Evolutionary conservation across 1,139 yeast genomes (phyloP).

Genomic region (Insectozyma bohioensis): DNA sequence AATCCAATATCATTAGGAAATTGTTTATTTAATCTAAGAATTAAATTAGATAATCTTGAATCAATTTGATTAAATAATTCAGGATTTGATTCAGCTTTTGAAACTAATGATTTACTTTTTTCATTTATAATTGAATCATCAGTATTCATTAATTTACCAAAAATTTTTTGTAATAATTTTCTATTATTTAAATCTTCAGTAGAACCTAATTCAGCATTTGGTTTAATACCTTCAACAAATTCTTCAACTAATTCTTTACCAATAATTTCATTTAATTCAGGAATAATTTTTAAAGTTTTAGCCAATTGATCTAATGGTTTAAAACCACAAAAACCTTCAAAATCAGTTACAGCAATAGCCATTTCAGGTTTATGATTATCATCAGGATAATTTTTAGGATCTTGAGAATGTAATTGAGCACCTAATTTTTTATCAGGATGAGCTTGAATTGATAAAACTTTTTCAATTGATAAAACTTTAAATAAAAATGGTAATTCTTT

Average conservation of each 20-base stretch:
- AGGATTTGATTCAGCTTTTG: constrained; percentile 57
- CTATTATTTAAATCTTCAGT: constrained; percentile 54
- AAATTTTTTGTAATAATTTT: constrained; percentile 67
- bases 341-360: constrained; percentile 95
- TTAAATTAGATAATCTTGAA: constrained; percentile 63
- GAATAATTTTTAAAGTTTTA: constrained; percentile 62
- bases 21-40: constrained; percentile 76
- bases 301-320: constrained; percentile 82
- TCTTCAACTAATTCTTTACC: constrained; percentile 57
- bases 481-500: constrained; percentile 87
- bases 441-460: constrained; percentile 94
- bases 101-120: constrained; percentile 61
- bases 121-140: constrained; percentile 51
- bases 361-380: constrained; percentile 98
- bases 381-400: constrained; percentile 95
- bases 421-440: constrained; percentile 94
- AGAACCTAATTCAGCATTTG: constrained; percentile 45
- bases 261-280: constrained; percentile 72
- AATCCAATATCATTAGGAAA: constrained; percentile 93
- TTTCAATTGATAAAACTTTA: constrained; percentile 88
- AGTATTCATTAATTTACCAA: constrained; percentile 81
- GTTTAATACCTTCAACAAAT: constrained; percentile 51
- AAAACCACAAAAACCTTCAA: constrained; percentile 98
- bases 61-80: constrained; percentile 43
- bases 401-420: constrained; percentile 68